A percentile compares a stretch with the other conserved stretches of the same genome.
phyloP scores from a whole-genome alignment of 2,329 filamentous ascomycete species.

The Periconia digitata region DNA sequence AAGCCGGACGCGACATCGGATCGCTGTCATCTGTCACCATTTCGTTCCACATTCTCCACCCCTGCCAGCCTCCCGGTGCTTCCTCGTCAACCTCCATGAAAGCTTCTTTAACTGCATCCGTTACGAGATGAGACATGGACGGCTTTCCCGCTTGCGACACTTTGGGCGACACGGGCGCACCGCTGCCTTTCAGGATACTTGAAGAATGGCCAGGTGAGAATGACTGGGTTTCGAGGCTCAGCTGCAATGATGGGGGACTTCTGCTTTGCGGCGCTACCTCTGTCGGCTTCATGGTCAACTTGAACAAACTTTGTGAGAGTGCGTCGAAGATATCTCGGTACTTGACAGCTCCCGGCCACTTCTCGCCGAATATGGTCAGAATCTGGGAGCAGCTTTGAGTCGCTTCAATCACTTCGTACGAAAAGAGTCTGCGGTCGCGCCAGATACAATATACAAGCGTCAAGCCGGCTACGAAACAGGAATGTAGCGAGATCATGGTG shows the following conservation, averaged over 20 bases:
- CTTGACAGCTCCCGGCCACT: slow-evolving; percentile 29
- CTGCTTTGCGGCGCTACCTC: background rate
- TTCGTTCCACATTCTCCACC: slow-evolving; percentile 31
- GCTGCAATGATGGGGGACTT: background rate
- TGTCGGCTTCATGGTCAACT: slow-evolving; percentile 13
- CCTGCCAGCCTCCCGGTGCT: slow-evolving; percentile 28
- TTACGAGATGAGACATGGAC: background rate
- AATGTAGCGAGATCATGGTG: slow-evolving; percentile 30
- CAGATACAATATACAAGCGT: slow-evolving; percentile 31
- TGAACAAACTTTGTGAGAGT: slow-evolving; percentile 21
- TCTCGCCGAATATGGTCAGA: slow-evolving; percentile 29
- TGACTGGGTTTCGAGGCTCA: background rate
- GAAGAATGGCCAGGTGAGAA: no score
- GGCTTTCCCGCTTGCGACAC: background rate
- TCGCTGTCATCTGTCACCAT: slow-evolving; percentile 15
- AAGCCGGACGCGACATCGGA: no score
- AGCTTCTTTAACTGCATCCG: slow-evolving; percentile 27
- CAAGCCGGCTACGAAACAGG: slow-evolving; percentile 28
- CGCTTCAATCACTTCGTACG: slow-evolving; percentile 28
- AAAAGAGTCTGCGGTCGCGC: slow-evolving; percentile 25
- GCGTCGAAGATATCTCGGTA: slow-evolving; percentile 32
- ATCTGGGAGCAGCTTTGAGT: slow-evolving; percentile 27
- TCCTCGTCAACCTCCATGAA: slow-evolving; percentile 34
- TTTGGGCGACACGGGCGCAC: background rate
- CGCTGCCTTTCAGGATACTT: background rate